phyloP scores from a whole-genome alignment of 495 filamentous ascomycete genomes.

The Penicillium chermesinum region DNA sequence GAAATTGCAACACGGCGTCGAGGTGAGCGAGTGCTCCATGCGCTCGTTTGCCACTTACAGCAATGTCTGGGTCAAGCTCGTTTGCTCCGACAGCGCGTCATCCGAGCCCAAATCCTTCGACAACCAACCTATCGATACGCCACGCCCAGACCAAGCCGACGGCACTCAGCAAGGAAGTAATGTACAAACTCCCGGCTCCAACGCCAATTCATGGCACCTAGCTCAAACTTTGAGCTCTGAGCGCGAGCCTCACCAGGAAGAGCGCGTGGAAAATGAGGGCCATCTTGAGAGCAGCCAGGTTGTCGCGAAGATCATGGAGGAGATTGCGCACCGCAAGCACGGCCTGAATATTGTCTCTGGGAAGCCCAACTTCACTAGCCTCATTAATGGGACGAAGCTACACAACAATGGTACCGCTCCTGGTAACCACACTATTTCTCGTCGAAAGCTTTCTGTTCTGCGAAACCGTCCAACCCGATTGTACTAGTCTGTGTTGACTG shows the following conservation, averaged over 20 bases:
- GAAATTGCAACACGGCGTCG: slow-evolving; percentile 19
- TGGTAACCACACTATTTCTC: slow-evolving; percentile 14
- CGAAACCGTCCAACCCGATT: slow-evolving; percentile 16
- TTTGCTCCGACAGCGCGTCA: slow-evolving; percentile 16
- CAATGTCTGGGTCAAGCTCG: slow-evolving; percentile 32
- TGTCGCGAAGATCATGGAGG: slow-evolving; percentile 19
- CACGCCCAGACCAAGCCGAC: slow-evolving; percentile 12
- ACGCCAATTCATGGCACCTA: slow-evolving; percentile 17
- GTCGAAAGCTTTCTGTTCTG: slow-evolving; percentile 21
- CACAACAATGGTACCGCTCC: slow-evolving; percentile 18
- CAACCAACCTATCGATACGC: slow-evolving; percentile 6
- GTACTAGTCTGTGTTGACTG: slow-evolving; percentile 1
- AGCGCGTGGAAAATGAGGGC: slow-evolving; percentile 20
- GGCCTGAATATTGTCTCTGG: slow-evolving; percentile 11
- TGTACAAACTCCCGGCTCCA: slow-evolving; percentile 24
- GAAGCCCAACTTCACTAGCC: slow-evolving; percentile 14
- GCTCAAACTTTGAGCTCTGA: slow-evolving; percentile 12
- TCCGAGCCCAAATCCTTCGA: neutral
- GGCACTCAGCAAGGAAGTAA: slow-evolving; percentile 5
- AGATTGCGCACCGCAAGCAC: slow-evolving; percentile 13
- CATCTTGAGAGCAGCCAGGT: slow-evolving; percentile 19
- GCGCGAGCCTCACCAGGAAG: slow-evolving; percentile 16
- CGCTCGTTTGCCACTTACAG: slow-evolving; percentile 24
- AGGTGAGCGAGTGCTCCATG: slow-evolving; percentile 23
- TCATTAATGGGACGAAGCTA: slow-evolving; percentile 6